phyloP scores from a whole-genome alignment of 2,329 filamentous ascomycete species.

The Claviceps lovelessii region DNA sequence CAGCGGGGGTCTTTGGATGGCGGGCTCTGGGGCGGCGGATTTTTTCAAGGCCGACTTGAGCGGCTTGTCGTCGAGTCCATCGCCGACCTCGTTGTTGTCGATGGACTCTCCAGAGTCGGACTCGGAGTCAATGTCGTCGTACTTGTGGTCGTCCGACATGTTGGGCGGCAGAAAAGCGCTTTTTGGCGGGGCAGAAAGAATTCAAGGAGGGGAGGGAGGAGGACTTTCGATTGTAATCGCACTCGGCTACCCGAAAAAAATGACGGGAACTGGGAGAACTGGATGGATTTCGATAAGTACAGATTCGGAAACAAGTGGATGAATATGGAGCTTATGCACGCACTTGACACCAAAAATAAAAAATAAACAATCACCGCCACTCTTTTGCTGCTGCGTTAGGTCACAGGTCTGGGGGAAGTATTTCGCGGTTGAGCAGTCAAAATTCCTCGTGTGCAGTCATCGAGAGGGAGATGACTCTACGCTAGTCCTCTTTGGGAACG shows the following conservation, averaged over 20 bases:
- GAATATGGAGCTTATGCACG: neutral
- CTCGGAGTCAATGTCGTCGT: constrained; percentile 62
- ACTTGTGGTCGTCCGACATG: constrained; percentile 48
- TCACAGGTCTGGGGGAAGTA: constrained; percentile 9
- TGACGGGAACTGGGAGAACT: neutral
- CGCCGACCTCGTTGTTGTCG: constrained; percentile 41
- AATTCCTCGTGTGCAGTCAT: constrained; percentile 29
- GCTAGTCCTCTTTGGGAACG: constrained; percentile 21
- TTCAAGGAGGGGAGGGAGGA: neutral
- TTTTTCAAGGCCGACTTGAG: constrained; percentile 83
- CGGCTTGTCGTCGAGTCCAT: constrained; percentile 49
- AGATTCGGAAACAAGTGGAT: neutral
- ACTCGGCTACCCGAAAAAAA: neutral
- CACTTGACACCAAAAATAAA: no score
- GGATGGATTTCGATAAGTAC: neutral
- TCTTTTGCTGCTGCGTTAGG: constrained; percentile 5
- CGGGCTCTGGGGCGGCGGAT: constrained; percentile 36
- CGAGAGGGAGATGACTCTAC: constrained; percentile 22
- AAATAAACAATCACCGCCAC: neutral
- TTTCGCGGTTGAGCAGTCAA: constrained; percentile 24
- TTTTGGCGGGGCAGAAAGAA: constrained; percentile 16
- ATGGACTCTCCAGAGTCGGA: constrained; percentile 52
- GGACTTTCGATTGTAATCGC: neutral
- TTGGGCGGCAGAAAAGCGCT: constrained; percentile 7
- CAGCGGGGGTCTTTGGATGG: constrained; percentile 37